phyloP scores from a whole-genome alignment of 371 early-diverging fungal species.

The Mortierella sp. region DNA sequence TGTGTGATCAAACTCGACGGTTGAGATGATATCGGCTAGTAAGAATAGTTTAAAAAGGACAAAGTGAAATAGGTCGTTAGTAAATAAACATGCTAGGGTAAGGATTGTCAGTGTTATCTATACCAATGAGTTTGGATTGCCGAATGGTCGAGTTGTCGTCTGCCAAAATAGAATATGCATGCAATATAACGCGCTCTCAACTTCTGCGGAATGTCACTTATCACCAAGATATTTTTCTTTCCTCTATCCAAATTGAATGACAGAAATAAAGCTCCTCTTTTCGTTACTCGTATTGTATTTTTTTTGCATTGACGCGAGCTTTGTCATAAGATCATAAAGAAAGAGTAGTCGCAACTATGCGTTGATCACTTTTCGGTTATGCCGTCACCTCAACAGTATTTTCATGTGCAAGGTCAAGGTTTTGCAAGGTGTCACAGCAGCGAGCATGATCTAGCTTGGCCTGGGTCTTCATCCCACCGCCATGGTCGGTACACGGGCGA shows the following conservation, averaged over 20 bases:
- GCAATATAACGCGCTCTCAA: neutral
- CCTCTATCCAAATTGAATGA: neutral
- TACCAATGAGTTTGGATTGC: too few relatives aligned
- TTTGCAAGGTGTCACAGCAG: neutral
- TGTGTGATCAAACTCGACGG: conserved; percentile 97
- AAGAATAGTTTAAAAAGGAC: neutral
- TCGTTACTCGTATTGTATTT: neutral
- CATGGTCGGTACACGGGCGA: neutral
- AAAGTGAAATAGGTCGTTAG: too few relatives aligned
- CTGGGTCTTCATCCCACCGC: neutral
- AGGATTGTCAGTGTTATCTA: neutral
- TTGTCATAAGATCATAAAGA: conserved; percentile 1
- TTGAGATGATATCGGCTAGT: conserved; percentile 97
- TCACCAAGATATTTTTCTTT: neutral
- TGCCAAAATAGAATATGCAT: neutral
- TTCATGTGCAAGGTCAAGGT: neutral
- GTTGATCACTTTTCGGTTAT: neutral
- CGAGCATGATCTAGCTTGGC: too few relatives aligned
- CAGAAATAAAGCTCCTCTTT: neutral
- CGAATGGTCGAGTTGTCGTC: too few relatives aligned
- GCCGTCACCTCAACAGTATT: neutral
- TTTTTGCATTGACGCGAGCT: neutral
- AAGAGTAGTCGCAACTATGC: neutral
- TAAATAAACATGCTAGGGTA: neutral
- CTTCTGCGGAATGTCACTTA: conserved; percentile 3